phyloP scores from a whole-genome alignment of 352 stramenopile genomes.

The Pythium graminicola region DNA sequence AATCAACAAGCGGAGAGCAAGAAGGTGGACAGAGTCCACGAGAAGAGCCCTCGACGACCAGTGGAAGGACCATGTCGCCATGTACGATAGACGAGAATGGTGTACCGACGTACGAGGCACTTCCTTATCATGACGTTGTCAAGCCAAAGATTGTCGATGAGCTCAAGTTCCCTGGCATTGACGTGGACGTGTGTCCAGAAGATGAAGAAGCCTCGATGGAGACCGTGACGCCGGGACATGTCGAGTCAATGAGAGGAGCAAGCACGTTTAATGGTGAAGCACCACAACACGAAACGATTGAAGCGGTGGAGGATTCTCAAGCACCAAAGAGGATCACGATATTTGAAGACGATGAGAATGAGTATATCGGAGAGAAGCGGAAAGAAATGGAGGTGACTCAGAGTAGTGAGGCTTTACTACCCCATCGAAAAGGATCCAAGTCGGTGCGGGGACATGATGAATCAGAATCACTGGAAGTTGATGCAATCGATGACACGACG shows the following conservation, averaged over 20 bases:
- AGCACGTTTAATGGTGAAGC: neutral
- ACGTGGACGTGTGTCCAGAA: neutral
- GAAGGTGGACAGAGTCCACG: constrained; percentile 8
- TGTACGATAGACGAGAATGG: constrained; percentile 8
- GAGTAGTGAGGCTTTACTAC: neutral
- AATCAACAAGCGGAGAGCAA: neutral
- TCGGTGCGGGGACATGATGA: neutral
- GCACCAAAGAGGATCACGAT: neutral
- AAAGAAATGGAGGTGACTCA: constrained; percentile 8
- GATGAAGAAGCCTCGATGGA: neutral
- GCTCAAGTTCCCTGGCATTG: constrained; percentile 14
- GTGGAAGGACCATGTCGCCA: constrained; percentile 4
- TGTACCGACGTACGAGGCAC: constrained; percentile 10
- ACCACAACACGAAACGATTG: neutral
- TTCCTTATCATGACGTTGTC: neutral
- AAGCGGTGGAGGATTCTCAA: neutral
- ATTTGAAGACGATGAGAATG: neutral
- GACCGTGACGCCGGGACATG: neutral
- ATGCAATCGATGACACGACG: neutral
- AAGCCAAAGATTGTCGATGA: constrained; percentile 8
- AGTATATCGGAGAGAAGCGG: neutral
- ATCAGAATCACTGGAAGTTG: no score
- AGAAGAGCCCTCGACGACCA: neutral
- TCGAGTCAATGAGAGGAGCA: neutral
- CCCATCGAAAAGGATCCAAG: neutral